These are phyloP conservation scores for Plenodomus tracheiphilus DNA, from an alignment of 2,329 filamentous ascomycete species.

Conservation along the genomic window DNA sequence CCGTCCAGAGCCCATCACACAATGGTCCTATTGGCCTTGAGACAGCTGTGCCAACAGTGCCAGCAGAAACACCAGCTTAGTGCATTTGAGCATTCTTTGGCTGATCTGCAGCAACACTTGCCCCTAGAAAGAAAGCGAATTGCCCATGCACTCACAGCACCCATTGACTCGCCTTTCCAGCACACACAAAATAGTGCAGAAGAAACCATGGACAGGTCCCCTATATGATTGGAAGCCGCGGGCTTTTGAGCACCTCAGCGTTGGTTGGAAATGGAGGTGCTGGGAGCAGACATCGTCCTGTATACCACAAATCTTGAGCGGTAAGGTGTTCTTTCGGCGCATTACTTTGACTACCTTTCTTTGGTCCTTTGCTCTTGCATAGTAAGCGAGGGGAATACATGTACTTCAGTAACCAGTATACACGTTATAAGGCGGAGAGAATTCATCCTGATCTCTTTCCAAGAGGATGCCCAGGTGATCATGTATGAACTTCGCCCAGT, in stretches of 20 bases:
- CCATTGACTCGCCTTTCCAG: not conserved
- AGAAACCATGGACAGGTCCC: not conserved
- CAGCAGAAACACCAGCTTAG: slow-evolving; percentile 22
- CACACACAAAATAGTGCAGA: not conserved
- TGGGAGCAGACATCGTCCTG: not conserved
- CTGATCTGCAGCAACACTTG: not conserved
- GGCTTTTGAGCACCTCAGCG: too few species aligned
- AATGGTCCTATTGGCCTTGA: slow-evolving; percentile 30
- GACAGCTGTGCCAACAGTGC: slow-evolving; percentile 18
- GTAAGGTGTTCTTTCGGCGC: slow-evolving; percentile 15
- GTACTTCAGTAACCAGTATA: slow-evolving; percentile 23
- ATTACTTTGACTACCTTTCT: slow-evolving; percentile 17
- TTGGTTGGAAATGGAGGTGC: not conserved
- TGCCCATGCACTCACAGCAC: not conserved
- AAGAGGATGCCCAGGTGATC: too few species aligned
- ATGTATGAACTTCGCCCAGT: too few species aligned
- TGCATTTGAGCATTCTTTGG: not conserved
- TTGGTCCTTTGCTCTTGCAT: slow-evolving; percentile 8
- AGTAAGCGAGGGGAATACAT: slow-evolving; percentile 18
- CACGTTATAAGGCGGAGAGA: slow-evolving; percentile 5
- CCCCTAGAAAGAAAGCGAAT: not conserved
- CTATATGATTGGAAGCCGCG: too few species aligned
- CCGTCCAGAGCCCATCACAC: slow-evolving; percentile 53
- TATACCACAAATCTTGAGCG: not conserved
- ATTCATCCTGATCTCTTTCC: too few species aligned